Evolutionary conservation across 352 stramenopile species (phyloP).

Genomic region (Globisporangium mamillatum): DNA sequence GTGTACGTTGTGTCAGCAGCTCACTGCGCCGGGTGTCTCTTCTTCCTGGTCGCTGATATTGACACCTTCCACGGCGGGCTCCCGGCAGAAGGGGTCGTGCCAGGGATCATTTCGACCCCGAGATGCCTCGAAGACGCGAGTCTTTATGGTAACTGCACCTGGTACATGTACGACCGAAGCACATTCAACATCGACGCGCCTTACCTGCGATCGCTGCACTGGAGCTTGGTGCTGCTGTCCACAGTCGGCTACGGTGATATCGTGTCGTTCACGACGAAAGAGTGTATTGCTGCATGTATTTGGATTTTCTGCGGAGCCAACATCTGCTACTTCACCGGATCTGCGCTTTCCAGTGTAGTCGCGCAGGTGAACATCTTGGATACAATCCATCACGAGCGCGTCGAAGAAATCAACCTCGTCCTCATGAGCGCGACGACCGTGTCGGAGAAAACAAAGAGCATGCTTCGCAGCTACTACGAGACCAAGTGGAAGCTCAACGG

Average conservation of each 20-base stretch:
- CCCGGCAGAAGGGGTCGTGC: slow-evolving; percentile 21
- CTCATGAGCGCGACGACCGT: slow-evolving; percentile 44
- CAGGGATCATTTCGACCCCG: slow-evolving; percentile 5
- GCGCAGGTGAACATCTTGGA: slow-evolving; percentile 47
- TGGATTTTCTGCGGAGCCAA: slow-evolving; percentile 77
- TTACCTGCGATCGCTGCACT: slow-evolving; percentile 61
- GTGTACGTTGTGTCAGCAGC: slow-evolving; percentile 37
- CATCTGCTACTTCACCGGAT: slow-evolving; percentile 72
- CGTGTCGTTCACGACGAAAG: slow-evolving; percentile 24
- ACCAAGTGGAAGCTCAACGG: slow-evolving; percentile 76
- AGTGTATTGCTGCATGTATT: slow-evolving; percentile 49
- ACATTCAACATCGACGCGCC: slow-evolving; percentile 57
- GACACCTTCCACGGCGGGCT: slow-evolving; percentile 43
- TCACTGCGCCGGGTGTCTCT: slow-evolving; percentile 51
- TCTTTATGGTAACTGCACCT: slow-evolving; percentile 59
- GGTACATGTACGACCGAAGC: slow-evolving; percentile 71
- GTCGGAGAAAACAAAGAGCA: slow-evolving; percentile 44
- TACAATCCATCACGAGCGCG: slow-evolving; percentile 43
- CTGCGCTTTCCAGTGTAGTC: slow-evolving; percentile 53
- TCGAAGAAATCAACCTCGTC: slow-evolving; percentile 62
- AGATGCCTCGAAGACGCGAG: slow-evolving; percentile 25
- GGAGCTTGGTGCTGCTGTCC: slow-evolving; percentile 72
- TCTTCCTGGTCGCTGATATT: slow-evolving; percentile 52
- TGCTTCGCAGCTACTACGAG: slow-evolving; percentile 61
- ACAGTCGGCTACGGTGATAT: slow-evolving; percentile 61